Conservation (phyloP, 1,284 basidiomycete species). For the Kalmanozyma brasiliensis region DNA sequence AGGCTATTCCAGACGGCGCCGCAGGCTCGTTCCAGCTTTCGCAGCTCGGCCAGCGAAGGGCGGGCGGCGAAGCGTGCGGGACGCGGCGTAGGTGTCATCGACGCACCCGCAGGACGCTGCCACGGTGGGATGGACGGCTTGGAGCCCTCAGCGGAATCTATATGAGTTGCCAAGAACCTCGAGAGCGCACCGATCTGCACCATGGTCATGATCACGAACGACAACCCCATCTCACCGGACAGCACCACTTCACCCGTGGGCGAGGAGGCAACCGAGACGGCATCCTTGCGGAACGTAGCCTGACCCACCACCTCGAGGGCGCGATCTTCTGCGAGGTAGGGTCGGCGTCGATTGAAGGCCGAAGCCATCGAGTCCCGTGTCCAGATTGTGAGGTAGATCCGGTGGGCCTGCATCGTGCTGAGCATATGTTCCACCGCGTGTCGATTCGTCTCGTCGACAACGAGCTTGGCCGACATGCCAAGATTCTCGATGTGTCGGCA, state of each 20-base stretch:
- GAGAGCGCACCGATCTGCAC: conserved; percentile 61
- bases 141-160: conserved; percentile 37
- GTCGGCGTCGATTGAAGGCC: conserved; percentile 41
- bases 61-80: conserved; percentile 28
- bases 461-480: conserved; percentile 37
- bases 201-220: conserved; percentile 60
- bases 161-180: conserved; percentile 53
- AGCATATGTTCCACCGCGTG: conserved; percentile 43
- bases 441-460: conserved; percentile 41
- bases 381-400: conserved; percentile 55
- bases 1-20: conserved; percentile 56
- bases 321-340: conserved; percentile 49
- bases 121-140: conserved; percentile 39
- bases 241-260: conserved; percentile 42
- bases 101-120: conserved; percentile 30
- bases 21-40: conserved; percentile 55
- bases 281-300: conserved; percentile 33
- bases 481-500: conserved; percentile 36
- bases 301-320: conserved; percentile 51
- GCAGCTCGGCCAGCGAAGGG: conserved; percentile 50
- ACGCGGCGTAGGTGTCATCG: conserved; percentile 27
- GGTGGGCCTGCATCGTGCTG: conserved; percentile 52
- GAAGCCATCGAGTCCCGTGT: conserved; percentile 51
- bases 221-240: conserved; percentile 61
- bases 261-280: conserved; percentile 7